Evolutionary conservation across 139 green algal species (phyloP).

Genomic region (Limnomonas spitsbergensis): DNA sequence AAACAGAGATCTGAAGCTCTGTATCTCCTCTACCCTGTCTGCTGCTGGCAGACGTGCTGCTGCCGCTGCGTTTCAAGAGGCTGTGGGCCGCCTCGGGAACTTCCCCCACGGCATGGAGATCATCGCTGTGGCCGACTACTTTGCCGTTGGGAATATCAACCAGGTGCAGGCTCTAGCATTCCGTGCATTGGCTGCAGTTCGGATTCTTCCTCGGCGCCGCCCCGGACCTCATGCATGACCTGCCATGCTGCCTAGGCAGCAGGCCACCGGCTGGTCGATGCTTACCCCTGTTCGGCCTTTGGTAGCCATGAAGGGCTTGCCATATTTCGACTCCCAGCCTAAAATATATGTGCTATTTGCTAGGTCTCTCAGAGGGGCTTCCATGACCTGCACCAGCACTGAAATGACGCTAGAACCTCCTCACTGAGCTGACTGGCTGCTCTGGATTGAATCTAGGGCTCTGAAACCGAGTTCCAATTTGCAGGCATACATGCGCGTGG

Average conservation of each 20-base stretch:
- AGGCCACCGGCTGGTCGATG: background rate
- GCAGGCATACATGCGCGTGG: conserved; percentile 60
- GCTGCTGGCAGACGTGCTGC: conserved; percentile 80
- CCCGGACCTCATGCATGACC: too few relatives aligned
- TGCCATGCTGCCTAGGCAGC: too few relatives aligned
- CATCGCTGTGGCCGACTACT: conserved; percentile 89
- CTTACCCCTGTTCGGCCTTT: background rate
- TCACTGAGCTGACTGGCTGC: too few relatives aligned
- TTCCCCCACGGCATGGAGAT: conserved; percentile 90
- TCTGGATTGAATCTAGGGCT: too few relatives aligned
- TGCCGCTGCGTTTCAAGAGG: conserved; percentile 93
- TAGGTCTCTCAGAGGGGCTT: too few relatives aligned
- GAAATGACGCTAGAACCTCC: too few relatives aligned
- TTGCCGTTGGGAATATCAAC: conserved; percentile 68
- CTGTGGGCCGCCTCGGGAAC: conserved; percentile 82
- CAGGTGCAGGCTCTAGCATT: conserved; percentile 24
- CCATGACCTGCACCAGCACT: too few relatives aligned
- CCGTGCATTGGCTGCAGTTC: background rate
- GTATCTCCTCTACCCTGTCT: background rate
- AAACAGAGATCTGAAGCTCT: too few relatives aligned
- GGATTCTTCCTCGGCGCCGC: background rate
- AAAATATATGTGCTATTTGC: too few relatives aligned
- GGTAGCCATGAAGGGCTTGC: too few relatives aligned
- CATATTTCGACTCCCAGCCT: too few relatives aligned
- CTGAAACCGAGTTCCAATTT: too few relatives aligned